phyloP scores from a whole-genome alignment of 2,329 filamentous ascomycete species.

The Coniella lustricola region DNA sequence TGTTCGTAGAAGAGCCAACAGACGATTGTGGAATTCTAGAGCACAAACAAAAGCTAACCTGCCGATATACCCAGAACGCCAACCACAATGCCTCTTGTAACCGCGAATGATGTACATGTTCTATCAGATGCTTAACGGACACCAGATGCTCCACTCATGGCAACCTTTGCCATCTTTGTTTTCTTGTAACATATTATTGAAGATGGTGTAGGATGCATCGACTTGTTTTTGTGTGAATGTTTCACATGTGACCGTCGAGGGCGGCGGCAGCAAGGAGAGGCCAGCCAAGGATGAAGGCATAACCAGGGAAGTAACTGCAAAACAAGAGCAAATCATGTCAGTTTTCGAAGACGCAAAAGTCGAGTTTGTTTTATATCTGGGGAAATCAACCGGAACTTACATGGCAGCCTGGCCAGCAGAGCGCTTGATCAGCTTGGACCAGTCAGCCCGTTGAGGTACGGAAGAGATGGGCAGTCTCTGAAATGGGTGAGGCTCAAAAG shows the following conservation, averaged over 20 bases:
- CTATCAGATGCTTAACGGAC: background rate
- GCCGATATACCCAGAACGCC: slow-evolving; percentile 12
- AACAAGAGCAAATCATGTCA: background rate
- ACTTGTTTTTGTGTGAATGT: slow-evolving; percentile 18
- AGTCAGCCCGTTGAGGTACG: slow-evolving; percentile 29
- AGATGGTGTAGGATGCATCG: too few species aligned
- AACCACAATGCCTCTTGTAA: slow-evolving; percentile 6
- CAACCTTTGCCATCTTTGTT: background rate
- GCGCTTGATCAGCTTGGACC: slow-evolving; percentile 28
- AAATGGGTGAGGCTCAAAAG: slow-evolving; percentile 32
- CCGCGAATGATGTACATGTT: background rate
- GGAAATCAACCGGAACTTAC: slow-evolving; percentile 24
- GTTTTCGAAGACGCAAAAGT: too few species aligned
- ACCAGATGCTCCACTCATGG: background rate
- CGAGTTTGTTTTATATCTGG: too few species aligned
- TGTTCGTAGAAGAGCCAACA: background rate
- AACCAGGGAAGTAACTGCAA: slow-evolving; percentile 29
- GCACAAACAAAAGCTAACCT: slow-evolving; percentile 7
- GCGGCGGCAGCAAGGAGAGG: slow-evolving; percentile 22
- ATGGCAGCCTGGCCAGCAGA: slow-evolving; percentile 24
- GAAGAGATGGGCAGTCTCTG: slow-evolving; percentile 27
- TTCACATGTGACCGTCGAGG: slow-evolving; percentile 23
- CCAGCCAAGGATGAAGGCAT: slow-evolving; percentile 31
- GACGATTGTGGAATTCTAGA: slow-evolving; percentile 7
- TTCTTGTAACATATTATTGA: background rate